Percentiles rank a stretch among this genome's conserved stretches.
Evolutionary conservation across 192 early-diverging fungal species (phyloP).

Genomic region (Dimargaris xerosporica): DNA sequence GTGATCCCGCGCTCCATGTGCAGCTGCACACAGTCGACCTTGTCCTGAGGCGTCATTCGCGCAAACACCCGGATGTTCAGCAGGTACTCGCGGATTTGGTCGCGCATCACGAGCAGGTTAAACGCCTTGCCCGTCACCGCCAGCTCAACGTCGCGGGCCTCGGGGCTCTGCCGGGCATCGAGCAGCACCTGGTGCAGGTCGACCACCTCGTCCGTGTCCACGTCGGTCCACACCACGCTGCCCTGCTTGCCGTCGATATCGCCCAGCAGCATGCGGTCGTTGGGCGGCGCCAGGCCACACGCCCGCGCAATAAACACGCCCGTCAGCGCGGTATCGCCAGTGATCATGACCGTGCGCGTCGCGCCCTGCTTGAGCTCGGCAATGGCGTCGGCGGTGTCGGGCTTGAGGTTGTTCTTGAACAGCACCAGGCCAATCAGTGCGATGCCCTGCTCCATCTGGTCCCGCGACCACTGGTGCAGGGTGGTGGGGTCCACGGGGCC

Average conservation of each 20-base stretch:
- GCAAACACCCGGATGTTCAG: constrained; percentile 60
- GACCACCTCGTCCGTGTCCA: constrained; percentile 19
- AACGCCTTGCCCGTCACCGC: constrained; percentile 61
- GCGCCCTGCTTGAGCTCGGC: constrained; percentile 48
- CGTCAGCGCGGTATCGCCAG: constrained; percentile 63
- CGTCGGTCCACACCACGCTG: constrained; percentile 37
- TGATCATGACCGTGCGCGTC: constrained; percentile 68
- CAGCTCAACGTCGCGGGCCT: constrained; percentile 35
- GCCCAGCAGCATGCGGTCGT: constrained; percentile 27
- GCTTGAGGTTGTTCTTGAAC: constrained; percentile 69
- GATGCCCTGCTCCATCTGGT: constrained; percentile 38
- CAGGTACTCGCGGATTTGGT: constrained; percentile 33
- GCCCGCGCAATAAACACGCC: constrained; percentile 52
- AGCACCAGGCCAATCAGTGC: constrained; percentile 46
- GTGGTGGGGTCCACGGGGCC: constrained; percentile 25
- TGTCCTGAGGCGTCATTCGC: constrained; percentile 62
- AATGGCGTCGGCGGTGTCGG: constrained; percentile 49
- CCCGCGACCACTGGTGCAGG: constrained; percentile 19
- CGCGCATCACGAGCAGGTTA: constrained; percentile 27
- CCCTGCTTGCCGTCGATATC: constrained; percentile 27
- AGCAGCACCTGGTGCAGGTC: constrained; percentile 9
- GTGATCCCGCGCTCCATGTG: constrained; percentile 63
- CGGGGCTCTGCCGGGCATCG: constrained; percentile 15
- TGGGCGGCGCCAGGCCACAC: constrained; percentile 30
- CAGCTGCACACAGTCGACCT: constrained; percentile 54